Evolutionary conservation across 2,329 filamentous ascomycete genomes (phyloP).

Genomic region (Emericellopsis cladophorae): DNA sequence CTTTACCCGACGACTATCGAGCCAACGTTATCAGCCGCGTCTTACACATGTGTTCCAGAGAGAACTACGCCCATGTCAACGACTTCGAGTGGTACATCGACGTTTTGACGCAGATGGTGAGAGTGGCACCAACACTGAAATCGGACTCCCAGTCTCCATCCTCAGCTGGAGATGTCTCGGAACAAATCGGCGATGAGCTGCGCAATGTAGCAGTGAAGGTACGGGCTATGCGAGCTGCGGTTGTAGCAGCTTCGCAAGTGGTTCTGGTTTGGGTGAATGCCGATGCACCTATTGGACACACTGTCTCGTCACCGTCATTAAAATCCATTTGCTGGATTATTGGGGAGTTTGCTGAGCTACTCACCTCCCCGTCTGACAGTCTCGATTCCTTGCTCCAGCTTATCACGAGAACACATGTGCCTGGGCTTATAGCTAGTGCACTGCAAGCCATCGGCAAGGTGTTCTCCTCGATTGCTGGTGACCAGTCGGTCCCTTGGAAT

Average conservation of each 20-base stretch:
- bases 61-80: conserved; percentile 72
- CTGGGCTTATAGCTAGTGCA: conserved; percentile 62
- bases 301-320: conserved; percentile 52
- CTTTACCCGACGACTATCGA: conserved; percentile 77
- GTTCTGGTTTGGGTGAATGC: conserved; percentile 48
- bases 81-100: conserved; percentile 99
- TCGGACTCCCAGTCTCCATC: too few relatives aligned
- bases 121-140: conserved; percentile 38
- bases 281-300: conserved; percentile 40
- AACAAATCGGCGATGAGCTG: conserved; percentile 70
- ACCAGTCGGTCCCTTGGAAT: conserved; percentile 56
- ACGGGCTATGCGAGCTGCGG: conserved; percentile 64
- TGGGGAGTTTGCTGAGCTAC: conserved; percentile 71
- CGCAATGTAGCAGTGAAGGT: conserved; percentile 89
- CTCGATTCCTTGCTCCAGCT: conserved; percentile 63
- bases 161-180: conserved; percentile 38
- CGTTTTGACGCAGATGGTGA: conserved; percentile 73
- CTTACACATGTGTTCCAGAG: conserved; percentile 76
- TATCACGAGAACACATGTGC: conserved; percentile 40
- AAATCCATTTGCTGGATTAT: conserved; percentile 72
- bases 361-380: conserved; percentile 58
- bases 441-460: conserved; percentile 81
- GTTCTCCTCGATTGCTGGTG: conserved; percentile 58
- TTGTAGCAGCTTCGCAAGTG: conserved; percentile 72
- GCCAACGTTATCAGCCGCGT: conserved; percentile 73